Base-by-base conservation (phyloP, 202 grass and related monocot species). In the Carex sylvatica region DNA sequence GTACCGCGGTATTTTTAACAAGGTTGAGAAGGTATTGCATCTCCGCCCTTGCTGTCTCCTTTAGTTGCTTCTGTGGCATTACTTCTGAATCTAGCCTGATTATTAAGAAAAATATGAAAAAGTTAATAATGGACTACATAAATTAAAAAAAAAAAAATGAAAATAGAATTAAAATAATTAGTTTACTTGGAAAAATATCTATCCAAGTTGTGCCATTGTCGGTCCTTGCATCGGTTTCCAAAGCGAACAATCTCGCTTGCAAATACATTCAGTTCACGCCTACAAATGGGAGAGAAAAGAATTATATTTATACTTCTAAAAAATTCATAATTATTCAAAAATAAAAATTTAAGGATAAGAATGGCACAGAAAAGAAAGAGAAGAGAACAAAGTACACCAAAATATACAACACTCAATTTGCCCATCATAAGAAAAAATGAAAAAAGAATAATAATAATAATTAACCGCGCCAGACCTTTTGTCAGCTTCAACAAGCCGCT, bases 171-270 rank as follows among this genome's bases (percentile, higher is more conserved):
- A 38, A 11, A 56, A 38, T 20, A 77, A 59, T 9, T 82, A 60
- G 28, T 75, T 88, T 95, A 98, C 95, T 93, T 98, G 71, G 80
- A 80, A 80, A 98, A 95, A 85, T 94, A 94, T 56, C 95, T 92
- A 42, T 95, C 95, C 33, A 98, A 82, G 69, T 98, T 98, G 84
- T 98, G 95, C 95, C 90, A 98, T 81, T 93, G 95, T 83, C 89
- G 84, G 84, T 98, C 87, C 86, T 90, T 98, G 82, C 92, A 98
- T 64, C 84, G 90, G 79, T 98, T 95, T 22, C 95, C 92, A 79
- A 98, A 98, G 76, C 95, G 91, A 88, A 93, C 78, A 52, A 98
- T 90, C 85, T 98, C 95, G 51, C 47, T 78, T 67, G 89, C 84
- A 78, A 98, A 93, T 85, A 93, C 72, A 75, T 56, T 86, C 61